Evolutionary conservation across 805 yeast species (phyloP).

Genomic region (Maudiozyma serrabonitensis): DNA sequence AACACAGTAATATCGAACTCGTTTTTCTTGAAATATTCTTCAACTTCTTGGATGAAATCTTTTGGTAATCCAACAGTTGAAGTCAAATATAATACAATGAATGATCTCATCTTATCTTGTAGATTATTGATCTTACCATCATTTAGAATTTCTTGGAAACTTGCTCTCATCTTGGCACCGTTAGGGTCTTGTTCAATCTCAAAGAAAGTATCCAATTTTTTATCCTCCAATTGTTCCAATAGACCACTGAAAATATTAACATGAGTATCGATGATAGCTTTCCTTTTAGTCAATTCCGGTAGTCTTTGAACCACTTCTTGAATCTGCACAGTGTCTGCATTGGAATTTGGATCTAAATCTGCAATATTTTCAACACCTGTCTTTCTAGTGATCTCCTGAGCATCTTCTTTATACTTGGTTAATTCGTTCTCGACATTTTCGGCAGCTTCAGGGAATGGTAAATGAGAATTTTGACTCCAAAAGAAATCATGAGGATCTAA

Average conservation of each 20-base stretch:
- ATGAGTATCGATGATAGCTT: constrained; percentile 86
- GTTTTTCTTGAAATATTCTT: constrained; percentile 46
- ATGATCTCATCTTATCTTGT: constrained; percentile 83
- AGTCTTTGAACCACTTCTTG: constrained; percentile 84
- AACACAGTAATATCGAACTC: constrained; percentile 56
- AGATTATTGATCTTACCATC: constrained; percentile 47
- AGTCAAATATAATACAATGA: constrained; percentile 61
- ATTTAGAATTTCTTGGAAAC: constrained; percentile 50
- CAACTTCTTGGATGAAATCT: constrained; percentile 51
- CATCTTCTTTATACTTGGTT: constrained; percentile 73
- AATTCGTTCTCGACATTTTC: constrained; percentile 87
- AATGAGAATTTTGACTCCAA: constrained; percentile 74
- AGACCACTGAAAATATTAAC: constrained; percentile 88
- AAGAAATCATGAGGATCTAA: constrained; percentile 90
- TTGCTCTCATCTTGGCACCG: constrained; percentile 38
- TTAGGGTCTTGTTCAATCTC: constrained; percentile 83
- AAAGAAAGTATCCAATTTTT: constrained; percentile 80
- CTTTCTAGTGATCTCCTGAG: constrained; percentile 70
- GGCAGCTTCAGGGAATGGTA: constrained; percentile 98
- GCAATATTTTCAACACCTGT: constrained; percentile 61
- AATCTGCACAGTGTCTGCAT: constrained; percentile 53
- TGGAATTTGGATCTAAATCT: constrained; percentile 53
- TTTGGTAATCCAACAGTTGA: constrained; percentile 34
- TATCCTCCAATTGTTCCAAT: constrained; percentile 74
- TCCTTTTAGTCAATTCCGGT: constrained; percentile 86